Percentiles rank a stretch among this genome's conserved stretches.
These are phyloP conservation scores for Takashimella tepidaria DNA, from an alignment of 1,284 basidiomycete species.

Conservation along the genomic window DNA sequence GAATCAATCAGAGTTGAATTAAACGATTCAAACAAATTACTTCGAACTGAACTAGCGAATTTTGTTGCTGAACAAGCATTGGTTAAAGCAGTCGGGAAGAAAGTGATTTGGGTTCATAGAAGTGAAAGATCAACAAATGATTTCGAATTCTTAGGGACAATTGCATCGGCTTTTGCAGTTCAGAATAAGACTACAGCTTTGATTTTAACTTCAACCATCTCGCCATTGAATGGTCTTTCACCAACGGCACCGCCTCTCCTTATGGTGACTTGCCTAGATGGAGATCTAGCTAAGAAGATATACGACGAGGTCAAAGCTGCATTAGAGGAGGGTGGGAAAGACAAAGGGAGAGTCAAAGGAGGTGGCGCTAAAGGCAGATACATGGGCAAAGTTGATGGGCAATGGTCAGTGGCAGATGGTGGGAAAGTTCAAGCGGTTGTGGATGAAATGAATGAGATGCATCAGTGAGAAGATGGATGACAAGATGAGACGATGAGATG, in stretches of 20 bases:
- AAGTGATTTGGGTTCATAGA: slow-evolving; percentile 7
- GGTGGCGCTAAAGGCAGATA: slow-evolving; percentile 47
- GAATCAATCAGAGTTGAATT: slow-evolving; percentile 62
- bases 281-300: slow-evolving; percentile 56
- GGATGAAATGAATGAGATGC: slow-evolving; percentile 5
- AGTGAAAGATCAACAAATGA: slow-evolving; percentile 34
- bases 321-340: slow-evolving; percentile 56
- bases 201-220: slow-evolving; percentile 19
- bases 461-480: neutral
- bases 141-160: slow-evolving; percentile 32
- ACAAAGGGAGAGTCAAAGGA: slow-evolving; percentile 41
- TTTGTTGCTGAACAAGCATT: slow-evolving; percentile 54
- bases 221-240: slow-evolving; percentile 4
- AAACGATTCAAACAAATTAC: slow-evolving; percentile 59
- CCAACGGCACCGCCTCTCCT: slow-evolving; percentile 48
- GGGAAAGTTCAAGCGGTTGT: slow-evolving; percentile 20
- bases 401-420: slow-evolving; percentile 36
- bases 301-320: slow-evolving; percentile 55
- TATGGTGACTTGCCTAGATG: slow-evolving; percentile 58
- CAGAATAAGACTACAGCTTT: neutral
- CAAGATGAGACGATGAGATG: neutral
- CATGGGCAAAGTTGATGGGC: slow-evolving; percentile 46
- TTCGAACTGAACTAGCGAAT: slow-evolving; percentile 64
- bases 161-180: slow-evolving; percentile 6
- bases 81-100: slow-evolving; percentile 22